Percentiles rank a stretch among this genome's conserved stretches.
phyloP scores from a whole-genome alignment of 2,329 filamentous ascomycete genomes.

The Aureobasidium sp. region DNA sequence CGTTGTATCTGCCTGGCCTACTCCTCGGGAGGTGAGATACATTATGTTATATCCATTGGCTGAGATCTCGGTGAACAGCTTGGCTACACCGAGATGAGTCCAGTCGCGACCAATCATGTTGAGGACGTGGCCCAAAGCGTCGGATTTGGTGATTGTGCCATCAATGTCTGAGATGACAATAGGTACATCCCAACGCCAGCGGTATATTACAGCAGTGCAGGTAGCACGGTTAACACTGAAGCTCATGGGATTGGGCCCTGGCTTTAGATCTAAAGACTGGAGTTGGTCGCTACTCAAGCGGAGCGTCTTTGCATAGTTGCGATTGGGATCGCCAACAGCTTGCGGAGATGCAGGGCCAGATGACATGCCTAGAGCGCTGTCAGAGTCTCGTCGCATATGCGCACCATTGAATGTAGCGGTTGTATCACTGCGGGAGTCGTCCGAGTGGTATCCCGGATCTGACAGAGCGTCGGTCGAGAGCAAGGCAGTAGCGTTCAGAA shows the following conservation, averaged over 20 bases:
- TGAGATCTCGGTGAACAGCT: constrained; percentile 91
- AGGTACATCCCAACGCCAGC: constrained; percentile 84
- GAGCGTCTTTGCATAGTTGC: constrained; percentile 94
- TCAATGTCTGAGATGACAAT: constrained; percentile 99
- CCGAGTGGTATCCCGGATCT: constrained; percentile 92
- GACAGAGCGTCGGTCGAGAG: constrained; percentile 72
- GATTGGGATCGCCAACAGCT: constrained; percentile 57
- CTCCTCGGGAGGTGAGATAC: constrained; percentile 89
- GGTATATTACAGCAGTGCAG: constrained; percentile 84
- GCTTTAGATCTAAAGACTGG: constrained; percentile 71
- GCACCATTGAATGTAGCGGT: constrained; percentile 27
- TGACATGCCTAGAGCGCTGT: constrained; percentile 57
- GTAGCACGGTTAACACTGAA: constrained; percentile 95
- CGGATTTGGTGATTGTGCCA: constrained; percentile 86
- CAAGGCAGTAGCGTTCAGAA: constrained; percentile 43
- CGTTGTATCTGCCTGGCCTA: constrained; percentile 88
- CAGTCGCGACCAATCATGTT: constrained; percentile 97
- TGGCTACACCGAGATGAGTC: constrained; percentile 94
- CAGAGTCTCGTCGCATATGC: constrained; percentile 61
- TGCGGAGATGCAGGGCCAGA: constrained; percentile 45
- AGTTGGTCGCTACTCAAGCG: constrained; percentile 92
- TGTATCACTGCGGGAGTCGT: constrained; percentile 54
- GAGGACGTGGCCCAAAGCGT: constrained; percentile 65
- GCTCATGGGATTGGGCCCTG: constrained; percentile 85
- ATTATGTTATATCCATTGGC: constrained; percentile 98